These are phyloP conservation scores for Penicillium samsonianum DNA, from an alignment of 495 filamentous ascomycete species.

Conservation along the genomic window DNA sequence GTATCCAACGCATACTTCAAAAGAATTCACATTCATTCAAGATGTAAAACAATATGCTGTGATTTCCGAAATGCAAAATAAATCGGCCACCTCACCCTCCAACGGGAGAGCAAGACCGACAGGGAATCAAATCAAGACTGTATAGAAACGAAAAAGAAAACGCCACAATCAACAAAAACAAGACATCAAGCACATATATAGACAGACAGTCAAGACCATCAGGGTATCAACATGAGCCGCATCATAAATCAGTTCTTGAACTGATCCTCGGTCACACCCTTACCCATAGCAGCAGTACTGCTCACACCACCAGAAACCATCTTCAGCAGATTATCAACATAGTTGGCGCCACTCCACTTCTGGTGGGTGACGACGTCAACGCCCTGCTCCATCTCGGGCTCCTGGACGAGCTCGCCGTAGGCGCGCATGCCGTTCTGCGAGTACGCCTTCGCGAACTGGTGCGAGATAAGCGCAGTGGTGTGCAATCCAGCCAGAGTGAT, in stretches of 20 bases:
- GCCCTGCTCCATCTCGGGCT: constrained; percentile 88
- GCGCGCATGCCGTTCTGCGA: constrained; percentile 85
- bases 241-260: constrained; percentile 56
- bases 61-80: constrained; percentile 20
- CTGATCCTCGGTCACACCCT: constrained; percentile 97
- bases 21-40: neutral
- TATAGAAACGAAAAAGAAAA: constrained; percentile 13
- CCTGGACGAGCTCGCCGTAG: constrained; percentile 94
- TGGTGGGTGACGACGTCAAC: constrained; percentile 98
- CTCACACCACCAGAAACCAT: constrained; percentile 96
- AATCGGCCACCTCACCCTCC: constrained; percentile 3
- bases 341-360: constrained; percentile 96
- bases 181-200: constrained; percentile 16
- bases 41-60: neutral
- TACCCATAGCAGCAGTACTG: constrained; percentile 91
- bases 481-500: constrained; percentile 98
- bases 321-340: constrained; percentile 90
- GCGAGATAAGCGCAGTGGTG: constrained; percentile 86
- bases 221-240: constrained; percentile 9
- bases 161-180: constrained; percentile 9
- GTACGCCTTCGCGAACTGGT: constrained; percentile 86
- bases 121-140: constrained; percentile 26
- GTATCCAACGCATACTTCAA: too few species aligned
- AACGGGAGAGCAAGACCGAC: constrained; percentile 7
- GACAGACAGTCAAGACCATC: constrained; percentile 17